Conservation (phyloP, 1,284 basidiomycete species). For the Ustilago hordei region DNA sequence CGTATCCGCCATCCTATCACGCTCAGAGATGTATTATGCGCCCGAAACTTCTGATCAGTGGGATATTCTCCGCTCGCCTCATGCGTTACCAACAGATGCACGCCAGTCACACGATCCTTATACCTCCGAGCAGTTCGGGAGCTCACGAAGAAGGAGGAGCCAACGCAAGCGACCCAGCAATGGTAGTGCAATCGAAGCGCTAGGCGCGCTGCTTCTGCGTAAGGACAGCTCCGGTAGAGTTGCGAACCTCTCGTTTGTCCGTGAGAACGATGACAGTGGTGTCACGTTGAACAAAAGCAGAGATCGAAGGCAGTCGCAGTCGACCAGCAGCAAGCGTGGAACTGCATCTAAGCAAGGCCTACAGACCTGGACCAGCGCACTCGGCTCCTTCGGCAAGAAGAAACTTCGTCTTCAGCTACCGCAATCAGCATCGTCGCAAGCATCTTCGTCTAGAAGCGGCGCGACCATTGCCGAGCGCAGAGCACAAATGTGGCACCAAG, state of each 20-base stretch:
- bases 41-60: slow-evolving; percentile 28
- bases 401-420: slow-evolving; percentile 29
- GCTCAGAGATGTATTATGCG: slow-evolving; percentile 53
- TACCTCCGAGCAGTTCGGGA: slow-evolving; percentile 9
- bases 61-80: slow-evolving; percentile 33
- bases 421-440: neutral
- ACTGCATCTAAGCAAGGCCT: slow-evolving; percentile 24
- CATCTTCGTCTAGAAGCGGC: slow-evolving; percentile 5
- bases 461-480: slow-evolving; percentile 59
- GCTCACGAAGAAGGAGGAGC: slow-evolving; percentile 15
- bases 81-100: slow-evolving; percentile 8
- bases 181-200: slow-evolving; percentile 65
- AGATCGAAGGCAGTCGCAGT: neutral
- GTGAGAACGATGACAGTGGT: neutral
- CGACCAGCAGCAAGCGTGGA: neutral
- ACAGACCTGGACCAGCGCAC: slow-evolving; percentile 34
- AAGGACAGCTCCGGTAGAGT: slow-evolving; percentile 58
- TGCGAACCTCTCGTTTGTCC: slow-evolving; percentile 52
- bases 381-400: slow-evolving; percentile 19
- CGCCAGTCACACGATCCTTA: neutral
- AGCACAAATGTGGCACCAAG: slow-evolving; percentile 45
- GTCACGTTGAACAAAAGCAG: neutral
- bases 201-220: slow-evolving; percentile 61
- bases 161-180: slow-evolving; percentile 51
- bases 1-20: slow-evolving; percentile 61